Percentiles rank a stretch among this genome's conserved stretches.
Conservation (phyloP, 768 basidiomycete genomes). For the Kwoniella bestiolae region DNA sequence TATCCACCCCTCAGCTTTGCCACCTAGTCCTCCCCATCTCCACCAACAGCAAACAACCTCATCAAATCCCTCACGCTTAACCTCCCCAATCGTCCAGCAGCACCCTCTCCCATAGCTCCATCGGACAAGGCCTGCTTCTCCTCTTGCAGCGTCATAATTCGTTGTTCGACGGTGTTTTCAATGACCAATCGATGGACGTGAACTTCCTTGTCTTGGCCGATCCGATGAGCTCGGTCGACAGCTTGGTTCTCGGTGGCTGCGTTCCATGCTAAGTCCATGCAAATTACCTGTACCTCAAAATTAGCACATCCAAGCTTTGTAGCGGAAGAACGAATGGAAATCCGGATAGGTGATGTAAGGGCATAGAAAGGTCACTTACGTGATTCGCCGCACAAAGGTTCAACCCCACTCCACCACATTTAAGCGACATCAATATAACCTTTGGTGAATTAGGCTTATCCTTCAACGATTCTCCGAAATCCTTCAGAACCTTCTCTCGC, state of each 20-base stretch:
- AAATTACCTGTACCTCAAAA: conserved; percentile 48
- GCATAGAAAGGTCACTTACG: conserved; percentile 17
- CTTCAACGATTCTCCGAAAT: conserved; percentile 41
- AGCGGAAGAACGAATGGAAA: not conserved
- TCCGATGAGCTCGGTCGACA: conserved; percentile 58
- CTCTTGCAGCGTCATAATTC: conserved; percentile 64
- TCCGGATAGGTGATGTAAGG: no score
- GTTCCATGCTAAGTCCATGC: conserved; percentile 58
- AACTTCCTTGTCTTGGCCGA: conserved; percentile 56
- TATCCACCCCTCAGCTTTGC: not conserved
- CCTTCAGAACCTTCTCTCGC: conserved; percentile 48
- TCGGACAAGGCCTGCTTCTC: conserved; percentile 54
- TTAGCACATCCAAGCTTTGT: no score
- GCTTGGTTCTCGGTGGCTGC: conserved; percentile 56
- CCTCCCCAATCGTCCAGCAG: conserved; percentile 44
- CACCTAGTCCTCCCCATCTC: conserved; percentile 18
- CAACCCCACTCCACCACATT: conserved; percentile 57
- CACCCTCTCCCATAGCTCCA: conserved; percentile 56
- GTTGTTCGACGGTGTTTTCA: conserved; percentile 63
- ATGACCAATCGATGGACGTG: conserved; percentile 57
- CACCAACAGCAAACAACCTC: conserved; percentile 40
- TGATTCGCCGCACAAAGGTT: conserved; percentile 44
- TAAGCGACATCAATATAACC: conserved; percentile 58
- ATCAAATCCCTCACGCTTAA: conserved; percentile 45
- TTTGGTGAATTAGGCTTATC: conserved; percentile 37